Base-by-base conservation (phyloP, 805 yeast species). In the Myxozyma vanderwaltii region DNA sequence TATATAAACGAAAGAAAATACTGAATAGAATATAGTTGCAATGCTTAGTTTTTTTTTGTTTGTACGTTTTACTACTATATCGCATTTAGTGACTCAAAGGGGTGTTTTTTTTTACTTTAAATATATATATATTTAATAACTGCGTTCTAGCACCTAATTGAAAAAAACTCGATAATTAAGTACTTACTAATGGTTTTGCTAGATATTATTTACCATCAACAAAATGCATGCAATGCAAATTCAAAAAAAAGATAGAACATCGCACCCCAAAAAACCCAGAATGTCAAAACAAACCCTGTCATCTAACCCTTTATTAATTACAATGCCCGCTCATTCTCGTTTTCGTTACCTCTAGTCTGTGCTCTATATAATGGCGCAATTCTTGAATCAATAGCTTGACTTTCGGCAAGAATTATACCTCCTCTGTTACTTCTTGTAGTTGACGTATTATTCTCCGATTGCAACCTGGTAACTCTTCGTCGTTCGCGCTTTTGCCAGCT, bases 401-500 rank as follows among this genome's bases (percentile, higher is more conserved):
- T 13, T 27, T 51, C 56, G 10, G 56, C 49, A 2, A 26, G 46
- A 5, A 7, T 21, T 17, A 17, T n/a, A n/a, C n/a, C 46, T 2
- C 44, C 23, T 19, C 27, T 35, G 7, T 36, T 35, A 3, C n/a
- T 21, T 12, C 49, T 17, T 5, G 13, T 39, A 10, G 33, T 7
- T 29, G 10, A 6, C 24, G 27, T 40, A n/a, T 44, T 35, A 21
- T 43, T 29, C 6, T 35, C 38, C 3, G 36, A 23, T 12, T 36
- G n/a, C 17, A 21, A 26, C 26, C 54, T 31, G 1, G 39, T 4
- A 3, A 38, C 31, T 41, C 15, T 33, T 26, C 43, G 39, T n/a
- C 57, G 49, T 33, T 48, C 58, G 12, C 40, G 57, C 46, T 36
- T 45, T 41, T 61, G 64, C 64, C 64, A 61, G 8, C 17, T 41